Base-by-base conservation (phyloP, 495 filamentous ascomycete genomes). In the Cryomyces minteri region DNA sequence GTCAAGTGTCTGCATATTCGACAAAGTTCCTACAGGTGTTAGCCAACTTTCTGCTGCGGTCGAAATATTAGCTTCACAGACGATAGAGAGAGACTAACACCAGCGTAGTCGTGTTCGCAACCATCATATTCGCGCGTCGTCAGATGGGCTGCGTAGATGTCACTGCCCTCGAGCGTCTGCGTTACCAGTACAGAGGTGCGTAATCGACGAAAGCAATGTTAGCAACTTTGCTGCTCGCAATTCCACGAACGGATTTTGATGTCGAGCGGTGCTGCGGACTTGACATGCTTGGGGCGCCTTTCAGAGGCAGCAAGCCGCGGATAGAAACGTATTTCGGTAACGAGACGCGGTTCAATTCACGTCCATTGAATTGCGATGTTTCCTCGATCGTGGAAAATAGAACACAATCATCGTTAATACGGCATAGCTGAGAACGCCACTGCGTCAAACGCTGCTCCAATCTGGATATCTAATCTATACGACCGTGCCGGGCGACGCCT, bases 111-210 rank as follows among this genome's bases (percentile, higher is more conserved):
- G 60, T 73, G 5, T 71, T 69, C 43, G 67, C 41, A 4, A 59
- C 73, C 30, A 63, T 65, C 12, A 39, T 77, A 11, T 47, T 63
- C 18, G 69, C 65, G 1, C 70, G 75, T 56, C 55, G 63, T 43
- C 52, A 70, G 31, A 72, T 78, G 66, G 67, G 58, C 4, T 62
- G 69, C 39, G 67, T 78, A 12, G 69, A 78, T 54, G 66, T 73
- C 9, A 67, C 65, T 52, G 73, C 76, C 51, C 56, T 80, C 48
- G 55, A 62, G 25, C 58, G 52, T 43, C 57, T 75, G 56, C 66
- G 57, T 58, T 80, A 80, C 60, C 63, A 62, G 36, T 75, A 69
- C 43, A 79, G 78, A 55, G 75, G 75, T 18, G 75, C 74, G 43
- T 79, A 52, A 66, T 36, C n/a, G 3, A 14, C 12, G 9, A 10